Conservation (phyloP, 2,329 filamentous ascomycete species). For the Diaporthe eres region DNA sequence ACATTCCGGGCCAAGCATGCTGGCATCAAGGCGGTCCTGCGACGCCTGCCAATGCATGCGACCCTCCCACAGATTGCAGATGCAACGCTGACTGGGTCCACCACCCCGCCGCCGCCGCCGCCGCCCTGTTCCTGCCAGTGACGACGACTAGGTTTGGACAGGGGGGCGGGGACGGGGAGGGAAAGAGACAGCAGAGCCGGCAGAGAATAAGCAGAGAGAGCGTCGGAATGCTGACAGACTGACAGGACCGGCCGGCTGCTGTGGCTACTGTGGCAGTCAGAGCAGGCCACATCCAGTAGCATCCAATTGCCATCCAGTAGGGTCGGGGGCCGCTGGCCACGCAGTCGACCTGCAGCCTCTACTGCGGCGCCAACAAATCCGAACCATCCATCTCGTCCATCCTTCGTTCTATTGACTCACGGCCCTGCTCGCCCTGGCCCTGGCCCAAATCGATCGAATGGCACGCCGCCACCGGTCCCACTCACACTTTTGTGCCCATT, state of each 20-base stretch:
- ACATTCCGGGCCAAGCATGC: conserved; percentile 32
- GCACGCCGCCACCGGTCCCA: conserved; percentile 34
- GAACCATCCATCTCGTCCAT: conserved; percentile 32
- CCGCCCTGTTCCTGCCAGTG: conserved; percentile 25
- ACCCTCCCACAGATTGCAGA: conserved; percentile 39
- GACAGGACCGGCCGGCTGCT: conserved; percentile 14
- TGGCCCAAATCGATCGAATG: conserved; percentile 34
- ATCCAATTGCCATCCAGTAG: conserved; percentile 16
- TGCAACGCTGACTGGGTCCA: conserved; percentile 35
- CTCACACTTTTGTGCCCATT: conserved; percentile 37
- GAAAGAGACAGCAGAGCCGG: neutral
- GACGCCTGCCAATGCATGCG: conserved; percentile 35
- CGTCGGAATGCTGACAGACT: conserved; percentile 29
- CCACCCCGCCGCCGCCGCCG: conserved; percentile 24
- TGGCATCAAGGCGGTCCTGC: conserved; percentile 26
- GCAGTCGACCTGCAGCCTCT: conserved; percentile 40
- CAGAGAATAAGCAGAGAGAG: neutral
- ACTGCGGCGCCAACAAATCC: conserved; percentile 42
- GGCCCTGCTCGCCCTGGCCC: conserved; percentile 30
- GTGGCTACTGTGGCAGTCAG: neutral
- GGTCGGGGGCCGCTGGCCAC: conserved; percentile 32
- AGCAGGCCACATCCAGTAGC: neutral
- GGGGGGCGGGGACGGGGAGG: neutral
- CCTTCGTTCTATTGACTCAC: conserved; percentile 40
- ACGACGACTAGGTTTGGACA: conserved; percentile 16